Evolutionary conservation across 768 basidiomycete genomes (phyloP), one percentile per base, ranked within the genome.

Genomic region (Hysterangium stoloniferum): DNA sequence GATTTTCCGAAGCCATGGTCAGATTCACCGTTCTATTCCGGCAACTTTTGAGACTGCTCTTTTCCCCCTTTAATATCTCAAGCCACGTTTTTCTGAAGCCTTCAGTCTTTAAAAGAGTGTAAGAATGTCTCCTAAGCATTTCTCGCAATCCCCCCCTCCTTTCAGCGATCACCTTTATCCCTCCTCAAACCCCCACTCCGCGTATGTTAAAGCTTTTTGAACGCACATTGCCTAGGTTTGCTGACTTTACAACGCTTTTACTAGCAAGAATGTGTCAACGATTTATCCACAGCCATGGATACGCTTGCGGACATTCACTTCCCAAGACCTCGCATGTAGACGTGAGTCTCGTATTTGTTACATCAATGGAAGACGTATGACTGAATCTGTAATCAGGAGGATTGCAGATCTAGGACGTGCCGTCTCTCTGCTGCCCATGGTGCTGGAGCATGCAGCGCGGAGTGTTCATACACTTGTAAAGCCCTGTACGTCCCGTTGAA

Each of bases 381-480:
- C 34, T 50, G 12, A 38, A 3, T 42, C 19, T 37, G 13, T 4
- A 35, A 15, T 45, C 38, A 50, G 48, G 35, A 31, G 28, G 48
- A 50, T 25, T 50, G 48, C 29, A 9, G 9, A 11, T 38, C 36
- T 9, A 12, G 37, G 19, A 29, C 40, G 27, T 50, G 48, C 17
- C 36, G 37, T 40, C 48, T 40, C 29, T 50, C 48, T 6, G 20
- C 22, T 13, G 36, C 17, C 4, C 48, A 50, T 40, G 19, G 19
- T n/a, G 20, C 9, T 8, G 37, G 38, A 11, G 8, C 28, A 1
- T 50, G 48, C 31, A 28, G 37, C 17, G 9, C 48, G 15, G 42
- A 50, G 19, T 50, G 48, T 40, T 28, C 15, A n/a, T 31, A n/a
- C 5, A 50, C 48, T 42, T 50, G 48, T 38, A 50, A 29, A 19